Evolutionary conservation across 2,329 filamentous ascomycete genomes (phyloP), one percentile per base, ranked within the genome.

Genomic region (Lachnum nothofagi): DNA sequence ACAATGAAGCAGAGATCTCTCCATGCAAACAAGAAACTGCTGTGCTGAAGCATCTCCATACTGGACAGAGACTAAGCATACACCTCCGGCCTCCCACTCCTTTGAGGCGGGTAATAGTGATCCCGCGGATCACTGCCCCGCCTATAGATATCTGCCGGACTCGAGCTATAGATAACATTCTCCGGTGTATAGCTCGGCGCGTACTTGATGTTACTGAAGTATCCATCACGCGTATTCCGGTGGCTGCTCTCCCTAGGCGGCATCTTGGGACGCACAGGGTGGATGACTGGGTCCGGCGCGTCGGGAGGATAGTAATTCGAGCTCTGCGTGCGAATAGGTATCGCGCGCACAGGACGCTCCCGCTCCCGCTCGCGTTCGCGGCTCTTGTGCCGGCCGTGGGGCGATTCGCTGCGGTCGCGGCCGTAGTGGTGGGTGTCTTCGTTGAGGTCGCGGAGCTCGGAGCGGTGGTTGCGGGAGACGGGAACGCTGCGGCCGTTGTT

Each of bases 341-440:
- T 27, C 9, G 29, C 19, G 17, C 41, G 44, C 31, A 33, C 29
- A 49, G 31, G 23, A 29, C 17, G 44, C 37, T 27, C 17, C 51
- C 22, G 53, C 46, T n/a, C 42, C 37, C 5, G 52, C 20, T 4
- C 57, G 43, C 16, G 56, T 54, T 22, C 57, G 55, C 31, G 47
- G 23, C 45, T 41, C 38, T 46, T 46, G 19, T 51, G 55, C 19
- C 48, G 22, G 4, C 49, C 49, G 20, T 45, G 55, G 27, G 59
- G 60, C 3, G 60, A 61, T 33, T 53, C 49, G 41, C 52, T 60
- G 35, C 60, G 61, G 46, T 56, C 53, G 41, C 54, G 57, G 17
- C 35, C 3, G 29, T 56, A 56, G 8, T 44, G 37, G n/a, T n/a
- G n/a, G n/a, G n/a, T n/a, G 10, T 54, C 53, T 20, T 60, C 53